Evolutionary conservation across 2,329 filamentous ascomycete genomes (phyloP), one percentile per base, ranked within the genome.

Genomic region (Talaromyces pinophilus): DNA sequence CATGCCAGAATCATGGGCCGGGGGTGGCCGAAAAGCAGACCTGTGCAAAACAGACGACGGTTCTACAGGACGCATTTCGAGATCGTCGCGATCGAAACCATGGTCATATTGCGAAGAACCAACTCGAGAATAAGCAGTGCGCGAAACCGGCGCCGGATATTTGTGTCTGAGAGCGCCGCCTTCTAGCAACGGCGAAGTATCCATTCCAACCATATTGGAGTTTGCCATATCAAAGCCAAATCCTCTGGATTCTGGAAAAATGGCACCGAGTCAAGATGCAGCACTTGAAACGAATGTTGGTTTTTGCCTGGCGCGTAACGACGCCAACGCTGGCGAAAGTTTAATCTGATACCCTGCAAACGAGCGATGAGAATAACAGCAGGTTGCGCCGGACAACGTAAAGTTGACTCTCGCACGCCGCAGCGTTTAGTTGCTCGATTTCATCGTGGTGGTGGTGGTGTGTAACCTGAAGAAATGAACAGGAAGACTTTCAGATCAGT

Each of bases 131-230:
- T 13, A 35, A 13, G 38, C 17, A 10, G 33, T 2, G 19, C 15
- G 46, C 8, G 25, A 42, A 33, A 57, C 62, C 3, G 60, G 55
- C n/a, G 42, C 19, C 15, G 38, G 54, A 30, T 59, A 48, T 25
- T 28, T 60, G n/a, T 42, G 28, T 8, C 30, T 44, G 30, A 28
- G 15, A 50, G 11, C 62, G n/a, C 55, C 54, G 50, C 63, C 52
- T 5, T 63, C 38, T 44, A 67, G 38, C 59, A 67, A 59, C n/a
- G 65, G 65, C 11, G 54, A 63, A 44, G 52, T 63, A 19, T 67
- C 65, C 50, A 55, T 44, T 13, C 60, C 55, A 52, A 40, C 57
- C 57, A 42, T 30, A 6, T 42, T 10, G 57, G 2, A 35, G 30
- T 19, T 35, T 22, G 25, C 25, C 13, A 30, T n/a, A 15, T 59